Conservation (phyloP, 176 grass and related monocot genomes). For the Chrysopogon serrulatus region DNA sequence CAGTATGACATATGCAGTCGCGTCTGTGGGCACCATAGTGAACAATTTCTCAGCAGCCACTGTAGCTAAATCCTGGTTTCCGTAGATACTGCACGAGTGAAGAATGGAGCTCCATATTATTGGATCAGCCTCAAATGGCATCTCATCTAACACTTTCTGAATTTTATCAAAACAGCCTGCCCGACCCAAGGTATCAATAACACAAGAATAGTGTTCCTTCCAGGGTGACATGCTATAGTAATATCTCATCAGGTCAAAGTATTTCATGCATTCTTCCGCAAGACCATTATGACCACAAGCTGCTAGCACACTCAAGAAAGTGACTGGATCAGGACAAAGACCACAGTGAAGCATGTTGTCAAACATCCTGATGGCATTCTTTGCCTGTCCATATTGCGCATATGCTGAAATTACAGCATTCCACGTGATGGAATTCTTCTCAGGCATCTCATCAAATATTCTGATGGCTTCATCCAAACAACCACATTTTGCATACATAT, state of each 20-base stretch:
- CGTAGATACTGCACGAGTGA: slow-evolving; percentile 79
- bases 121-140: slow-evolving; percentile 57
- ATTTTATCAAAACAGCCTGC: slow-evolving; percentile 61
- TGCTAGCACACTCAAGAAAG: slow-evolving; percentile 72
- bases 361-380: slow-evolving; percentile 72
- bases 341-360: slow-evolving; percentile 53
- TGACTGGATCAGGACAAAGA: slow-evolving; percentile 70
- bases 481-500: slow-evolving; percentile 88
- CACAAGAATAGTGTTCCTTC: slow-evolving; percentile 84
- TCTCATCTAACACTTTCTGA: slow-evolving; percentile 56
- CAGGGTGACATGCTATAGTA: slow-evolving; percentile 49
- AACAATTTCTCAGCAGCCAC: slow-evolving; percentile 80
- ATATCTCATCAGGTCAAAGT: slow-evolving; percentile 66
- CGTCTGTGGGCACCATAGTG: slow-evolving; percentile 47
- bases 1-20: slow-evolving; percentile 59
- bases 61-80: slow-evolving; percentile 69
- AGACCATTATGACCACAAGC: slow-evolving; percentile 80
- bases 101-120: slow-evolving; percentile 93
- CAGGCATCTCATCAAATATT: slow-evolving; percentile 72
- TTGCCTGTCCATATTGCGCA: slow-evolving; percentile 64
- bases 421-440: slow-evolving; percentile 84
- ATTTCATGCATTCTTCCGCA: slow-evolving; percentile 63
- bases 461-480: slow-evolving; percentile 50
- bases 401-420: slow-evolving; percentile 74
- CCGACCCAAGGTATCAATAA: slow-evolving; percentile 68